These are phyloP conservation scores for Wallacemonas sp. DNA, from an alignment of 208 protist species.

Conservation along the genomic window DNA sequence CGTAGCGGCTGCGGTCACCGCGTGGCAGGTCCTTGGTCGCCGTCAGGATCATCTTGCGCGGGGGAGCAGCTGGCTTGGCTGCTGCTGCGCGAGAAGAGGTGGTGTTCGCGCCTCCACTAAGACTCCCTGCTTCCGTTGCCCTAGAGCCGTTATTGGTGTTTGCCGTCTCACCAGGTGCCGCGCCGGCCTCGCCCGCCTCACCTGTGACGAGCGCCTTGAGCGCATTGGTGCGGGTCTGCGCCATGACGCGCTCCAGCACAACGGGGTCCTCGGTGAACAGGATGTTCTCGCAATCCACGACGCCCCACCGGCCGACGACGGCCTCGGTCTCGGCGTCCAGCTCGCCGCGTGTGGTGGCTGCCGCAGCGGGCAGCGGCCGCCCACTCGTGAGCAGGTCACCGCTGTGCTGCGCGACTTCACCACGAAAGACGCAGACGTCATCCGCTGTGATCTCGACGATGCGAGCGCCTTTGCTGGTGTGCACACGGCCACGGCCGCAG, in stretches of 20 bases:
- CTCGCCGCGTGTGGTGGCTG: neutral
- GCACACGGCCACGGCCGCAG: constrained; percentile 83
- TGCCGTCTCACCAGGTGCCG: no score
- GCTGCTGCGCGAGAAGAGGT: neutral
- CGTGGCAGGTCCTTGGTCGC: neutral
- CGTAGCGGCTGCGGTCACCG: constrained; percentile 6
- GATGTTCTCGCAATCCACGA: constrained; percentile 76
- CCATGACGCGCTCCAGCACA: constrained; percentile 40
- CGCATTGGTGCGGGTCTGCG: neutral
- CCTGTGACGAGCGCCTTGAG: neutral
- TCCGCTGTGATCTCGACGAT: constrained; percentile 84
- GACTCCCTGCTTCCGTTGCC: neutral
- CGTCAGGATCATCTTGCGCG: neutral
- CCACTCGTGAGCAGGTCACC: constrained; percentile 31
- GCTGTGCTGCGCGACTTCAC: constrained; percentile 64
- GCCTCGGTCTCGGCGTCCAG: constrained; percentile 1
- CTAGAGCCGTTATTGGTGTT: neutral
- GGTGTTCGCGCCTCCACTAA: no score
- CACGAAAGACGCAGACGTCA: constrained; percentile 71
- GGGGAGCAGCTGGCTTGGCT: neutral
- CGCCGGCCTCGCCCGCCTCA: neutral
- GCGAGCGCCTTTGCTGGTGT: constrained; percentile 81
- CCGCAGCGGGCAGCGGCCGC: neutral
- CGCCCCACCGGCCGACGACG: constrained; percentile 12
- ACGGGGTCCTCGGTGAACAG: constrained; percentile 55